Conservation (phyloP, 495 filamentous ascomycete species). For the Patellaria atrata region DNA sequence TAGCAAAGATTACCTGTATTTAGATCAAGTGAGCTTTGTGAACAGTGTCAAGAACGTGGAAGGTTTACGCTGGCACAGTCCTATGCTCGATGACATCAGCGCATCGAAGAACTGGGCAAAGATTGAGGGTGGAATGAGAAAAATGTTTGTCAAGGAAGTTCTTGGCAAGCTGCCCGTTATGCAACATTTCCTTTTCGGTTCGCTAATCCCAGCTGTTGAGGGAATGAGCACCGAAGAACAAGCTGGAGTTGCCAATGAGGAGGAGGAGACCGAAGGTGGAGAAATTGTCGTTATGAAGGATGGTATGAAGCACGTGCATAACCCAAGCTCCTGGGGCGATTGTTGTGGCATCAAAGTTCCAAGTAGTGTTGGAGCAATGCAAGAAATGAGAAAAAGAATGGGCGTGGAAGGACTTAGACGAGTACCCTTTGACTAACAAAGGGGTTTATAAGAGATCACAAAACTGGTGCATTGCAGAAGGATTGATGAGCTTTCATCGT, state of each 20-base stretch:
- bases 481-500: too few species aligned
- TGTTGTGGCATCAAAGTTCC: slow-evolving; percentile 99
- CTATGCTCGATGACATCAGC: slow-evolving; percentile 96
- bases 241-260: slow-evolving; percentile 29
- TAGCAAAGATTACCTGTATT: slow-evolving; percentile 67
- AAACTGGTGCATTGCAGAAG: too few species aligned
- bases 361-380: slow-evolving; percentile 74
- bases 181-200: slow-evolving; percentile 96
- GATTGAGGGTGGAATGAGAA: slow-evolving; percentile 85
- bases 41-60: slow-evolving; percentile 94
- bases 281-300: slow-evolving; percentile 46
- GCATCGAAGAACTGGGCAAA: slow-evolving; percentile 85
- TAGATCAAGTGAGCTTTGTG: slow-evolving; percentile 84
- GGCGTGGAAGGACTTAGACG: slow-evolving; percentile 52
- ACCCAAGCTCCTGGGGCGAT: slow-evolving; percentile 67
- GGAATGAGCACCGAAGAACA: slow-evolving; percentile 59
- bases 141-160: slow-evolving; percentile 92
- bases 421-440: slow-evolving; percentile 76
- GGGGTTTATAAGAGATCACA: neutral
- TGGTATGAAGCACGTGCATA: slow-evolving; percentile 56
- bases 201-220: slow-evolving; percentile 59
- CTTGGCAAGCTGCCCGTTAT: slow-evolving; percentile 90
- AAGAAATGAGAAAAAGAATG: slow-evolving; percentile 67
- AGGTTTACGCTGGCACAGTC: slow-evolving; percentile 89
- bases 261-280: slow-evolving; percentile 36